phyloP scores from a whole-genome alignment of 352 stramenopile genomes.

The Phytophthora litchii region DNA sequence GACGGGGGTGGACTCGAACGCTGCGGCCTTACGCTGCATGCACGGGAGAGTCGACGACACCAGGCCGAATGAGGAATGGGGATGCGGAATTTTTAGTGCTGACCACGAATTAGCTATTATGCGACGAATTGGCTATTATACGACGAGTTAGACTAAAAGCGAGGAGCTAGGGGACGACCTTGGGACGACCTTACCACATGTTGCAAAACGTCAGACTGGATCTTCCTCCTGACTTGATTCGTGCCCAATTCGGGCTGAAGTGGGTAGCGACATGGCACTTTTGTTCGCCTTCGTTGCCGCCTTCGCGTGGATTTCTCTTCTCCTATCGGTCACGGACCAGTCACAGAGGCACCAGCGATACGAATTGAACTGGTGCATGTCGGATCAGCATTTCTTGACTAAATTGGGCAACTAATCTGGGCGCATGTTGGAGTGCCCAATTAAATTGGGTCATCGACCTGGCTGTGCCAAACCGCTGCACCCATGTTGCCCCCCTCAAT shows the following conservation, averaged over 20 bases:
- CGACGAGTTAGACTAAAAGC: slow-evolving; percentile 9
- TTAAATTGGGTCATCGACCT: too few species aligned
- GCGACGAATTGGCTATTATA: slow-evolving; percentile 15
- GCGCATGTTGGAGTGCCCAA: too few species aligned
- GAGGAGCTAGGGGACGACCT: slow-evolving; percentile 4
- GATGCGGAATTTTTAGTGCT: slow-evolving; percentile 3
- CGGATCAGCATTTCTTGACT: too few species aligned
- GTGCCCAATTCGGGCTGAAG: slow-evolving; percentile 1
- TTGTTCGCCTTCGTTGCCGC: too few species aligned
- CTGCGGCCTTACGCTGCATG: slow-evolving; percentile 35
- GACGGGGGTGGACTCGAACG: slow-evolving; percentile 31
- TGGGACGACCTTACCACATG: slow-evolving; percentile 18
- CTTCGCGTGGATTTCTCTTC: too few species aligned
- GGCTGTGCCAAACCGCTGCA: too few species aligned
- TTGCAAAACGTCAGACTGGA: slow-evolving; percentile 25
- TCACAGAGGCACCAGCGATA: too few species aligned
- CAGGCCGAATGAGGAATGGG: slow-evolving; percentile 20
- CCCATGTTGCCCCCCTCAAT: not conserved
- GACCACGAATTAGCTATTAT: slow-evolving; percentile 16
- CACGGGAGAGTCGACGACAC: slow-evolving; percentile 18
- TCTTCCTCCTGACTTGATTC: slow-evolving; percentile 13
- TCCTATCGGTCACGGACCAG: too few species aligned
- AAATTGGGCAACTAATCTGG: too few species aligned
- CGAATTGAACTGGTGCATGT: too few species aligned
- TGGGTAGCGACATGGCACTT: too few species aligned